A percentile compares a stretch with the other conserved stretches of the same genome.
Evolutionary conservation across 495 filamentous ascomycete genomes (phyloP).

Genomic region (Sabuloglossum arenarium): DNA sequence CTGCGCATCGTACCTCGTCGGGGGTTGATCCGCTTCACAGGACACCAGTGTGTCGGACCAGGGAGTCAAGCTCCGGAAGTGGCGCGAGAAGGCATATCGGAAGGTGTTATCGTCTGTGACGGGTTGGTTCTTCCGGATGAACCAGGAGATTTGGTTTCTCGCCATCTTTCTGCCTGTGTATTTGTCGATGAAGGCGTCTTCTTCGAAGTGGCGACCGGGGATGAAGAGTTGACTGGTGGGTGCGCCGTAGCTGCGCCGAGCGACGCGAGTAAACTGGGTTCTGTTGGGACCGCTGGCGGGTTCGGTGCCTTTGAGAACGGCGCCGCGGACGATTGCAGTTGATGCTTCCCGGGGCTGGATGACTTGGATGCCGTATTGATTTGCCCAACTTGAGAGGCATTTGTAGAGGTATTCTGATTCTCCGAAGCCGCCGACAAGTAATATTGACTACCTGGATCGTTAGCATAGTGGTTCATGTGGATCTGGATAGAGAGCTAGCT

Average conservation of each 20-base stretch:
- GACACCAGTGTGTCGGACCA: background rate
- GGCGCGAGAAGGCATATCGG: background rate
- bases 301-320: constrained; percentile 25
- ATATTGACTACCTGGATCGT: background rate
- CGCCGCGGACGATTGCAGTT: constrained; percentile 22
- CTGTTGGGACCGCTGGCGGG: background rate
- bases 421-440: background rate
- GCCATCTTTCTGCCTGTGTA: constrained; percentile 3
- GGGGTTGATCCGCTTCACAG: background rate
- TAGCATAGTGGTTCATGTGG: constrained; percentile 12
- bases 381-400: constrained; percentile 15
- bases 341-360: constrained; percentile 37
- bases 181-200: background rate
- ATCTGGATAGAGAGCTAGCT: background rate
- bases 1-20: background rate
- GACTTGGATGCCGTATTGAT: constrained; percentile 21
- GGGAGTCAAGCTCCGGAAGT: background rate
- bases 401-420: constrained; percentile 40
- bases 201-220: background rate
- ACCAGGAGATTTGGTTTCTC: constrained; percentile 6
- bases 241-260: background rate
- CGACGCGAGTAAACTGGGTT: background rate
- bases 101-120: background rate
- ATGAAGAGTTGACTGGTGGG: background rate
- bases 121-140: constrained; percentile 3